Evolutionary conservation across 2,329 filamentous ascomycete species (phyloP).

Genomic region (Fusarium pininemorale): DNA sequence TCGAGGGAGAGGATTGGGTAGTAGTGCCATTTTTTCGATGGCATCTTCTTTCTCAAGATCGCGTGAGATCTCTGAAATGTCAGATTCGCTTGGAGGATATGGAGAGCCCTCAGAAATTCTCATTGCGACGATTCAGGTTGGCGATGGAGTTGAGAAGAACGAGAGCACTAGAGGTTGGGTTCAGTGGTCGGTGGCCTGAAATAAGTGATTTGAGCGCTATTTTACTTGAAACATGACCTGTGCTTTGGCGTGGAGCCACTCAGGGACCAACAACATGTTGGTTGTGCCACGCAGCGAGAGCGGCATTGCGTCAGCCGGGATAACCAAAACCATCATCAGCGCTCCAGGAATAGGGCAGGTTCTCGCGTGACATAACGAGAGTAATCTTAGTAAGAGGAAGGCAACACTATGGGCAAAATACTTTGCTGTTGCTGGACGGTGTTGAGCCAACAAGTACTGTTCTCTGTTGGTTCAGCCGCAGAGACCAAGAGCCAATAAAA

Average conservation of each 20-base stretch:
- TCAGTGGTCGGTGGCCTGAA: background rate
- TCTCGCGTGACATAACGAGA: no score
- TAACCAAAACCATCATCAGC: no score
- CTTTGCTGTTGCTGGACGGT: no score
- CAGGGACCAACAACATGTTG: background rate
- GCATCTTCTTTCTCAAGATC: background rate
- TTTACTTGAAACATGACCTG: background rate
- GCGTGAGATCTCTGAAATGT: fast-evolving
- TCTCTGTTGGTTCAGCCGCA: no score
- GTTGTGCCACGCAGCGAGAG: background rate
- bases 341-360: no score
- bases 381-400: no score
- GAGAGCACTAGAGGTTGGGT: fast-evolving
- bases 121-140: background rate
- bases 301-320: fast-evolving
- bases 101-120: background rate
- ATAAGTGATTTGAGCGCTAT: background rate
- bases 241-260: background rate
- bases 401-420: no score
- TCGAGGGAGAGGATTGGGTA: background rate
- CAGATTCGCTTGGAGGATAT: background rate
- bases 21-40: background rate
- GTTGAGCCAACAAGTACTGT: no score
- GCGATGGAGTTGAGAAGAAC: fast-evolving
- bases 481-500: no score